Base-by-base conservation (phyloP, 176 grass and related monocot genomes). In the Musa acuminata region DNA sequence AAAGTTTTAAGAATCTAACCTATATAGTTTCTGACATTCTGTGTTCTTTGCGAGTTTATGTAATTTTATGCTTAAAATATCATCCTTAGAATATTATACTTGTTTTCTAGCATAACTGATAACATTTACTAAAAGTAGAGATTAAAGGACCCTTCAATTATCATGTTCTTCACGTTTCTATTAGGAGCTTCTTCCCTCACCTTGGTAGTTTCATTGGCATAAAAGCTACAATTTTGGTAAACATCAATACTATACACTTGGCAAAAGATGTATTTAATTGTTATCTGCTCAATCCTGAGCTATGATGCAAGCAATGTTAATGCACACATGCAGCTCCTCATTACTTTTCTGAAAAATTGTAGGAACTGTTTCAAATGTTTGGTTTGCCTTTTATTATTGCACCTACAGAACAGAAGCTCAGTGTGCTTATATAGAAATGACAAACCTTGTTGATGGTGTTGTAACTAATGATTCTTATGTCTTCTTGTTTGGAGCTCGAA, bases 361-460 rank as follows among this genome's bases (percentile, higher is more conserved):
- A 97, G 94, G 94, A 97, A 70, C 85, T 97, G 77, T 84, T 97
- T 67, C 94, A 97, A 87, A 93, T 97, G 94, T 97, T 97, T 85
- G 94, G 90, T 35, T 85, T 97, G 90, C 90, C 94, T 52, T 97
- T 91, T 89, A 93, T 93, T 76, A 97, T 97, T 87, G 90, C 94
- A 81, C 81, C 94, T 22, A 97, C 77, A 16, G 94, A 80, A 87
- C 94, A 69, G 94, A 97, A 88, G 94, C 94, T 80, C 94, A 97
- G 57, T 97, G 94, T 88, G 90, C 94, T 71, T 93, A 88, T 77
- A 97, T 97, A 90, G 94, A 97, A 84, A 93, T 91, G 79, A 88
- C 70, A 77, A 93, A 87, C 62, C 86, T 97, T 24, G 94, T 97
- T 83, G 94, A 93, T 70, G 94, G 94, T 69, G 94, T 97, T 69